A percentile compares a stretch with the other conserved stretches of the same genome.
These are phyloP conservation scores for Aspergillus egyptiacus DNA, from an alignment of 495 filamentous ascomycete species.

Conservation along the genomic window DNA sequence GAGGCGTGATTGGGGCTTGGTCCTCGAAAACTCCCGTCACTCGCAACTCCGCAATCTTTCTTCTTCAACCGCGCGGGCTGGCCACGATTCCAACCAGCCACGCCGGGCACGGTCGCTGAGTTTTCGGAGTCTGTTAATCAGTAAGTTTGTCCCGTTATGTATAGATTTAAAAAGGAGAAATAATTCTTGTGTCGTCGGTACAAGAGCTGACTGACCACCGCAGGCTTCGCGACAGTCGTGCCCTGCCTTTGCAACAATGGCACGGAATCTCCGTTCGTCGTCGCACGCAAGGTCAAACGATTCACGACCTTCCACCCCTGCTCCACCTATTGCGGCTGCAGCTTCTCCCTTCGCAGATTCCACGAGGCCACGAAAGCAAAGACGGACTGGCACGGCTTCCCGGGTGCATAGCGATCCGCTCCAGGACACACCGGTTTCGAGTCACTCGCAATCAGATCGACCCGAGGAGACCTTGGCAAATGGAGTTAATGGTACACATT, in stretches of 20 bases:
- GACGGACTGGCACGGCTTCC: constrained; percentile 23
- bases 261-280: constrained; percentile 29
- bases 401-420: constrained; percentile 20
- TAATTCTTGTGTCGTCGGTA: neutral
- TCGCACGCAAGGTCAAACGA: constrained; percentile 25
- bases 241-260: constrained; percentile 24
- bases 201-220: constrained; percentile 13
- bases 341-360: constrained; percentile 21
- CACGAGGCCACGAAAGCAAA: constrained; percentile 24
- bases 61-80: constrained; percentile 32
- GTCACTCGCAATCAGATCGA: constrained; percentile 12
- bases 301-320: constrained; percentile 28
- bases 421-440: constrained; percentile 9
- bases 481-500: constrained; percentile 12
- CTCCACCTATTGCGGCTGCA: constrained; percentile 11
- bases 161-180: neutral
- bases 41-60: constrained; percentile 23
- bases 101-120: constrained; percentile 26
- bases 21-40: constrained; percentile 25
- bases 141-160: constrained; percentile 15
- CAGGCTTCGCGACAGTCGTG: constrained; percentile 20
- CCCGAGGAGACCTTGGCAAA: neutral
- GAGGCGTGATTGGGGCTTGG: constrained; percentile 24
- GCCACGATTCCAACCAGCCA: constrained; percentile 31
- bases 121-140: constrained; percentile 18